Percentiles rank a stretch among this genome's conserved stretches.
These are phyloP conservation scores for Dryadomyces quercus-mongolicae DNA, from an alignment of 2,329 filamentous ascomycete genomes.

Conservation along the genomic window DNA sequence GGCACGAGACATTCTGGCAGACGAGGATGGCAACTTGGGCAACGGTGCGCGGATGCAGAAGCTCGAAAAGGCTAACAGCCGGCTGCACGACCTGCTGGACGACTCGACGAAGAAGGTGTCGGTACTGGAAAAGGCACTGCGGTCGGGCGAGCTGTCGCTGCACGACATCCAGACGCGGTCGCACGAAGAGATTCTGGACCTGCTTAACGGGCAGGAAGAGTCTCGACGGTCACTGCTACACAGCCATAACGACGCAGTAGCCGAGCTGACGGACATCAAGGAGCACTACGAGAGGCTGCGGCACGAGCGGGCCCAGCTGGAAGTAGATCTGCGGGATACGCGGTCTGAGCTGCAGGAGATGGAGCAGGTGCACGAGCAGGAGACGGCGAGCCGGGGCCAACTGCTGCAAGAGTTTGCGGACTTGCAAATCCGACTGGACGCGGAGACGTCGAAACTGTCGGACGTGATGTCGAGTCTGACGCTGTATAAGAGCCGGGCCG, in stretches of 20 bases:
- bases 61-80: constrained; percentile 81
- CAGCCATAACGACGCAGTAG: constrained; percentile 72
- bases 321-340: constrained; percentile 77
- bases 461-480: constrained; percentile 76
- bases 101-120: constrained; percentile 91
- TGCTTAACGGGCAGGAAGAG: constrained; percentile 87
- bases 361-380: constrained; percentile 67
- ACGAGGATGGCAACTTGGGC: not conserved
- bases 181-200: constrained; percentile 85
- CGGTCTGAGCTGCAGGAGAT: constrained; percentile 77
- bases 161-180: constrained; percentile 88
- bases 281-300: constrained; percentile 77
- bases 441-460: constrained; percentile 71
- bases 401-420: constrained; percentile 87
- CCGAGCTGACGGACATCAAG: constrained; percentile 79
- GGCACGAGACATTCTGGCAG: too few relatives aligned
- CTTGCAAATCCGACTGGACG: constrained; percentile 83
- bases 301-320: constrained; percentile 64
- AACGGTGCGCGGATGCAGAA: constrained; percentile 58
- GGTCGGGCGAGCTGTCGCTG: constrained; percentile 74
- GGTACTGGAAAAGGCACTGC: constrained; percentile 73
- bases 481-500: constrained; percentile 81
- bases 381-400: constrained; percentile 76
- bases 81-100: constrained; percentile 87
- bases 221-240: constrained; percentile 71